Conservation (phyloP, 441 rosid species). For the Isatis lusitanica region DNA sequence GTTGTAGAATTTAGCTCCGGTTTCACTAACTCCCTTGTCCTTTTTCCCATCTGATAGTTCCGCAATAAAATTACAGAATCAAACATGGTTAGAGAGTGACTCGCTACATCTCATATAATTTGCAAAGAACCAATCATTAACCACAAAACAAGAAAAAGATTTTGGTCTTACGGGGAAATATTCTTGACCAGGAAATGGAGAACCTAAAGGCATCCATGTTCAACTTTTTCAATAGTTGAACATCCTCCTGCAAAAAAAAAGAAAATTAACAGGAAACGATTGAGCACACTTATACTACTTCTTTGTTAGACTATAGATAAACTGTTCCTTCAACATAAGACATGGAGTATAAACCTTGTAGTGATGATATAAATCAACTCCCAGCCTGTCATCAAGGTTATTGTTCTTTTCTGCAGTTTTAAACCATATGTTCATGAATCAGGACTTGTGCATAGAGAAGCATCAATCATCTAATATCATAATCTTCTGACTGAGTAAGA, state of each 20-base stretch:
- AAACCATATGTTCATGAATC: neutral
- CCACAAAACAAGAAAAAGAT: neutral
- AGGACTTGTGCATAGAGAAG: neutral
- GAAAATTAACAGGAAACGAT: neutral
- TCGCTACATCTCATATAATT: neutral
- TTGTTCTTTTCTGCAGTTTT: slow-evolving; percentile 36
- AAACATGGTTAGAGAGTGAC: neutral
- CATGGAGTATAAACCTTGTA: slow-evolving; percentile 30
- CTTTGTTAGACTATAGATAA: neutral
- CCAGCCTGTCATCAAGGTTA: slow-evolving; percentile 32
- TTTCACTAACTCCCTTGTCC: slow-evolving; percentile 43
- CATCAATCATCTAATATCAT: neutral
- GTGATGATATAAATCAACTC: slow-evolving; percentile 40
- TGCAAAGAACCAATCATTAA: neutral
- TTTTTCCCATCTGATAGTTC: slow-evolving; percentile 44
- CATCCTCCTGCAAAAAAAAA: slow-evolving; percentile 33
- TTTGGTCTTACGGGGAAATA: slow-evolving; percentile 36
- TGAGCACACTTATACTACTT: neutral
- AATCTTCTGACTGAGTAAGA: neutral
- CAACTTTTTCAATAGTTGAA: slow-evolving; percentile 35
- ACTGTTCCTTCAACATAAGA: neutral
- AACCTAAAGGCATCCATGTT: slow-evolving; percentile 41
- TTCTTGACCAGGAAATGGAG: slow-evolving; percentile 43
- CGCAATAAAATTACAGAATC: neutral
- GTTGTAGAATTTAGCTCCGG: slow-evolving; percentile 47